Conservation (phyloP, 768 basidiomycete genomes). For the Trametes cubensis region DNA sequence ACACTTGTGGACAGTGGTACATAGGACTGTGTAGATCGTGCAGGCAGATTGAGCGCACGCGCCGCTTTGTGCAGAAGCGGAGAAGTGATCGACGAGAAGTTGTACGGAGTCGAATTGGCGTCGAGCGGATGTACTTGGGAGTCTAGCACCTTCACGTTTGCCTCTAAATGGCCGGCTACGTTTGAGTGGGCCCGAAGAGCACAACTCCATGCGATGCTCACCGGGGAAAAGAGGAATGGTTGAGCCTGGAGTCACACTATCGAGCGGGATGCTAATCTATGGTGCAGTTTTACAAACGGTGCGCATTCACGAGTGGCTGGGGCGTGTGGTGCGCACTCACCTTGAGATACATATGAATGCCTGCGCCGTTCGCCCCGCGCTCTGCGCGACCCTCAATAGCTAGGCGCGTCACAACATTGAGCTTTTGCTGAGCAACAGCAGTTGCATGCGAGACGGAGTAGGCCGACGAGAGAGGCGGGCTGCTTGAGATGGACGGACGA, state of each 20-base stretch:
- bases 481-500: conserved; percentile 30
- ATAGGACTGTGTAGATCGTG: conserved; percentile 63
- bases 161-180: conserved; percentile 51
- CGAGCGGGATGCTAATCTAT: conserved; percentile 70
- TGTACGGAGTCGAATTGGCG: conserved; percentile 69
- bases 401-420: conserved; percentile 74
- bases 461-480: conserved; percentile 36
- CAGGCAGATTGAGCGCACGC: conserved; percentile 65
- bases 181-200: background rate
- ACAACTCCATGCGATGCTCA: conserved; percentile 32
- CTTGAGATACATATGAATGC: conserved; percentile 78
- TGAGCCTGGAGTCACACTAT: conserved; percentile 64
- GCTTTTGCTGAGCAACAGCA: conserved; percentile 40
- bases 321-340: conserved; percentile 38
- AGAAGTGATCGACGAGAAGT: conserved; percentile 63
- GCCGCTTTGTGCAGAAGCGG: conserved; percentile 72
- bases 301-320: background rate
- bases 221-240: conserved; percentile 76
- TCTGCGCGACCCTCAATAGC: conserved; percentile 76
- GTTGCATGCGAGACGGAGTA: conserved; percentile 26
- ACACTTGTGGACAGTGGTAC: conserved; percentile 52
- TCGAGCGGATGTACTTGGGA: conserved; percentile 81
- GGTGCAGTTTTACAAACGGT: background rate
- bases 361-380: conserved; percentile 63
- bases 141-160: conserved; percentile 72